These are phyloP conservation scores for Nephelium lappaceum DNA, from an alignment of 345 rosid species.

Conservation along the genomic window DNA sequence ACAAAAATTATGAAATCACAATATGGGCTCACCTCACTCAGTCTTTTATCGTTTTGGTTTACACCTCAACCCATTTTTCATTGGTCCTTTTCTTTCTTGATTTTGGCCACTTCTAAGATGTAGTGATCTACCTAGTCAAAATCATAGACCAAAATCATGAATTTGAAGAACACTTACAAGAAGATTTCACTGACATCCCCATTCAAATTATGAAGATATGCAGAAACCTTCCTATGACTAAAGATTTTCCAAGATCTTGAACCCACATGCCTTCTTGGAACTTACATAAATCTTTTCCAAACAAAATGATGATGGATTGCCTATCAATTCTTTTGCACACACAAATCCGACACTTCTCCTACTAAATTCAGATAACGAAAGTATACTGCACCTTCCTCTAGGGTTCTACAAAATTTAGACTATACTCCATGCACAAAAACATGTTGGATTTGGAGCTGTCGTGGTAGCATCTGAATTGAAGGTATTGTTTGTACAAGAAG, in stretches of 20 bases:
- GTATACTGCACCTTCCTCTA: not conserved
- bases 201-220: not conserved
- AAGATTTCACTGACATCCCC: not conserved
- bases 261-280: slow-evolving; percentile 8
- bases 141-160: not conserved
- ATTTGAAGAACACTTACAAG: not conserved
- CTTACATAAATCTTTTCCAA: not conserved
- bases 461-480: not conserved
- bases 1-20: not conserved
- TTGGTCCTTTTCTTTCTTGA: not conserved
- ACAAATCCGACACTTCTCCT: not conserved
- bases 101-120: no score
- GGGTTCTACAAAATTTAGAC: not conserved
- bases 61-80: not conserved
- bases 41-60: not conserved
- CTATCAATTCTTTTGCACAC: not conserved
- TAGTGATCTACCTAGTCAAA: no score
- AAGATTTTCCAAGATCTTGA: slow-evolving; percentile 17
- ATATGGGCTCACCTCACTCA: not conserved
- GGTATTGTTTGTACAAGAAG: not conserved
- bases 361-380: slow-evolving; percentile 1
- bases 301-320: not conserved
- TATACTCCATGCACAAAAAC: not conserved
- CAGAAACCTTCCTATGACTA: not conserved
- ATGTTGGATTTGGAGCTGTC: not conserved